Base-by-base conservation (phyloP, 2,329 filamentous ascomycete genomes). In the Simplicillium sp. region DNA sequence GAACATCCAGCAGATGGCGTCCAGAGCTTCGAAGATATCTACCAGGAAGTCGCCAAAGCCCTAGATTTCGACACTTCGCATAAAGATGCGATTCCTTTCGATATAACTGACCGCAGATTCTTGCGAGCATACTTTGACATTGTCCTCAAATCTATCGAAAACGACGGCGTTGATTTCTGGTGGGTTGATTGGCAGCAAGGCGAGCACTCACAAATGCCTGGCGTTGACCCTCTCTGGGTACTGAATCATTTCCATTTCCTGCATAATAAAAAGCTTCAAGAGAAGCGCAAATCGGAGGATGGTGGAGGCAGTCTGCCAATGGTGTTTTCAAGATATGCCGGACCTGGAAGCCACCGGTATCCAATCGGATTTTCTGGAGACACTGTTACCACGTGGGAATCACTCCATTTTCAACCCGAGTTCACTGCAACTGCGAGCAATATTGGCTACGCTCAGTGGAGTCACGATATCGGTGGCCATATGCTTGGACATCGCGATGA, bases 141-240 rank as follows among this genome's bases (percentile, higher is more conserved):
- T 2, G 61, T 82, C 5, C 73, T 80, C 43, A 64, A 69, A 11
- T 58, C 64, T 12, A 60, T 80, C 20, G 77, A 82, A 45, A 60
- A 69, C 1, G 60, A 73, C 8, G 77, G 73, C 1, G 65, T 70
- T 16, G 77, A 82, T 50, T 80, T 82, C 42, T 80, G 76, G 75
- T 82, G 78, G 78, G 66, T 81, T 20, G 78, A 82, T 52, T 82
- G 77, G 77, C 78, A 82, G 54, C 78, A 82, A 53, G 78, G 78
- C 2, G 58, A 62, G 3, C 60, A 66, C 42, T 75, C 75, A 2
- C 64, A 66, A 29, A 64, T 80, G 6, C 69, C 67, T 0, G 75
- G 75, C 2, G 60, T 82, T 3, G 78, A 82, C 52, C 78, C 78
- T 0, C 59, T 82, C 0, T 82, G 78, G 77, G 58, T 80, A 17